Evolutionary conservation across 1,284 basidiomycete genomes (phyloP).

Genomic region (Tilletiopsis washingtonensis): DNA sequence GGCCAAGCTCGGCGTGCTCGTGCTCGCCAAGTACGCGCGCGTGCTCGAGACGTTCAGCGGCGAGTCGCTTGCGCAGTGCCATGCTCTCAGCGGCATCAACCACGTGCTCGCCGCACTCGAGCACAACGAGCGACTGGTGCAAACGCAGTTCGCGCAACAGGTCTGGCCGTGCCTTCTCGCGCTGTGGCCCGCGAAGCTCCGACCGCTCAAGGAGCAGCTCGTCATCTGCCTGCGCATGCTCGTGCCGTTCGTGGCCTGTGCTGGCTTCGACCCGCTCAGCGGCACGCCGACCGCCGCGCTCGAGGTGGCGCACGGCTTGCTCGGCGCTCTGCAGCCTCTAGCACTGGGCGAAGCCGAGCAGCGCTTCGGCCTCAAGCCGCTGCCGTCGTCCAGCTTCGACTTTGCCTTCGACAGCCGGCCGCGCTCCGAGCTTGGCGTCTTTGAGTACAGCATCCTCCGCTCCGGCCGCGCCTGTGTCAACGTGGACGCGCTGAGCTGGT

Average conservation of each 20-base stretch:
- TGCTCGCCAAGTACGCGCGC: conserved; percentile 21
- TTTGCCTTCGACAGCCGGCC: too few species aligned
- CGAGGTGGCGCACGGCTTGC: background rate
- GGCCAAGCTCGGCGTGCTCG: conserved; percentile 9
- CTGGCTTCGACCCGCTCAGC: too few species aligned
- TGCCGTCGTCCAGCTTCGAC: background rate
- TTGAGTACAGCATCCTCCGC: too few species aligned
- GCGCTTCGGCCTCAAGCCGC: conserved; percentile 4
- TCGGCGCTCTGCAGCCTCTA: background rate
- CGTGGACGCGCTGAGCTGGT: conserved; percentile 68
- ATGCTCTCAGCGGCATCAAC: conserved; percentile 22
- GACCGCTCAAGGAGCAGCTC: conserved; percentile 26
- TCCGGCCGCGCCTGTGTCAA: too few species aligned
- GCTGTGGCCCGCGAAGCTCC: conserved; percentile 22
- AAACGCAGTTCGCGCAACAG: conserved; percentile 10
- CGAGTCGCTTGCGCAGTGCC: conserved; percentile 30
- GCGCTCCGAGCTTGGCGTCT: too few species aligned
- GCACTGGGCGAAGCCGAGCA: conserved; percentile 3
- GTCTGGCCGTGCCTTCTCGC: conserved; percentile 7
- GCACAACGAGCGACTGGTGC: conserved; percentile 18
- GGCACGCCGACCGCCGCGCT: too few species aligned
- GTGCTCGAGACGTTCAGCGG: conserved; percentile 15
- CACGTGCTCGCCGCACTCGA: conserved; percentile 19
- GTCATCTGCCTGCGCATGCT: conserved; percentile 21
- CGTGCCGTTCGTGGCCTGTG: conserved; percentile 5